phyloP scores from a whole-genome alignment of 1,139 yeast genomes.

The Taphrina confusa region DNA sequence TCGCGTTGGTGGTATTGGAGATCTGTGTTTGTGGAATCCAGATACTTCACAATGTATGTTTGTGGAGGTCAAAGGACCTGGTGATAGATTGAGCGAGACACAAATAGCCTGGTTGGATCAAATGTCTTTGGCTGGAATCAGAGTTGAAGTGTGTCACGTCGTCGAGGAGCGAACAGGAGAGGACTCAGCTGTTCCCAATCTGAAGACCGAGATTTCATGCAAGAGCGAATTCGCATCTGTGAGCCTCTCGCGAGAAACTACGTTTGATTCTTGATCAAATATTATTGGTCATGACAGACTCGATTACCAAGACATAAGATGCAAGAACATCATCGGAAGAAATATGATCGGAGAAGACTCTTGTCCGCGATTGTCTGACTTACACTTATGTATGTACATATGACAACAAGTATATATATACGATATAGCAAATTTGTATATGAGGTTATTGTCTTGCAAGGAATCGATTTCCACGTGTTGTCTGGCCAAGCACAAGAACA shows the following conservation, averaged over 20 bases:
- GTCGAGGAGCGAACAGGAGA: conserved; percentile 1
- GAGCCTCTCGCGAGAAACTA: neutral
- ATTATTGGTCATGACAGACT: too few relatives aligned
- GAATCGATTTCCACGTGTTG: too few relatives aligned
- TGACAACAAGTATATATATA: too few relatives aligned
- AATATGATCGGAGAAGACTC: too few relatives aligned
- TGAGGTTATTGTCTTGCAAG: too few relatives aligned
- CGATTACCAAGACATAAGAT: too few relatives aligned
- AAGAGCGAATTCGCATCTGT: neutral
- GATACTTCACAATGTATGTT: conserved; percentile 41
- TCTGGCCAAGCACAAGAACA: too few relatives aligned
- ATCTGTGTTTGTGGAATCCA: conserved; percentile 46
- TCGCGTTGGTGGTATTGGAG: conserved; percentile 48
- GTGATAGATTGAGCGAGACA: conserved; percentile 48
- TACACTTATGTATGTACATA: too few relatives aligned
- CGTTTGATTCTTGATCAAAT: too few relatives aligned
- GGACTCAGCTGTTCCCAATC: neutral
- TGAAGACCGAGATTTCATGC: neutral
- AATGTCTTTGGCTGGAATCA: conserved; percentile 43
- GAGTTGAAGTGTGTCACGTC: conserved; percentile 46
- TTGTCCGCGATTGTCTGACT: too few relatives aligned
- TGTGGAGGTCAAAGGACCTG: conserved; percentile 49
- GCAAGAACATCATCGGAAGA: too few relatives aligned
- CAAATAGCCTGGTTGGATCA: conserved; percentile 49
- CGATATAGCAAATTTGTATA: too few relatives aligned